phyloP scores from a whole-genome alignment of 495 filamentous ascomycete species.

The Hypoxylon lienhwacheense region DNA sequence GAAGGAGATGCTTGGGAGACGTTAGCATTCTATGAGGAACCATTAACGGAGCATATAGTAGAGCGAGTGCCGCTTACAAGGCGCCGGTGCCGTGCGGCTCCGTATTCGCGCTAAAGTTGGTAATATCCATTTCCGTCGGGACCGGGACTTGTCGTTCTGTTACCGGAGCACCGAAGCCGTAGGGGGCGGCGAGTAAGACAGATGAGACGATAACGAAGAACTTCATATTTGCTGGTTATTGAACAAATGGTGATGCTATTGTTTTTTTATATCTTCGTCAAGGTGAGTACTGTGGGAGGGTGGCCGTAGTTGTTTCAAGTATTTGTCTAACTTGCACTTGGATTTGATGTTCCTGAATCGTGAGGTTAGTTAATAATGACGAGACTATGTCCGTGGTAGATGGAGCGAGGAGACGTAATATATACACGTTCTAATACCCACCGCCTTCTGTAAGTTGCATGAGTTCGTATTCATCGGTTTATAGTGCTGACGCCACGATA shows the following conservation, averaged over 20 bases:
- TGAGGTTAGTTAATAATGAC: no score
- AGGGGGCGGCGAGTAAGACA: constrained; percentile 30
- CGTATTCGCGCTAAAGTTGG: constrained; percentile 29
- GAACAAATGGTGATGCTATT: neutral
- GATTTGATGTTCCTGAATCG: no score
- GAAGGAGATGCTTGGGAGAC: constrained; percentile 26
- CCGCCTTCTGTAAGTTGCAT: no score
- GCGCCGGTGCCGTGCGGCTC: constrained; percentile 18
- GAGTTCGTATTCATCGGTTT: constrained; percentile 19
- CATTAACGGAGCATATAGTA: neutral
- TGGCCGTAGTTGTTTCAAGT: neutral
- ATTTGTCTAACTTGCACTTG: neutral
- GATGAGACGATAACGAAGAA: constrained; percentile 27
- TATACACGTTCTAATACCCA: constrained; percentile 4
- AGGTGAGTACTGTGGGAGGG: neutral
- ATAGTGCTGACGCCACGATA: constrained; percentile 5
- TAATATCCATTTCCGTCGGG: constrained; percentile 21
- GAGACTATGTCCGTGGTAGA: no score
- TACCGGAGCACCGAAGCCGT: constrained; percentile 25
- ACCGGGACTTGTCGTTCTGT: constrained; percentile 8
- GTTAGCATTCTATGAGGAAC: constrained; percentile 4
- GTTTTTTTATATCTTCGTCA: neutral
- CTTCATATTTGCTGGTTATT: constrained; percentile 29
- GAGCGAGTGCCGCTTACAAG: constrained; percentile 19
- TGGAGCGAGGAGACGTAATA: no score